Conservation (phyloP, 352 stramenopile species). For the Hyphochytrium catenoides region DNA sequence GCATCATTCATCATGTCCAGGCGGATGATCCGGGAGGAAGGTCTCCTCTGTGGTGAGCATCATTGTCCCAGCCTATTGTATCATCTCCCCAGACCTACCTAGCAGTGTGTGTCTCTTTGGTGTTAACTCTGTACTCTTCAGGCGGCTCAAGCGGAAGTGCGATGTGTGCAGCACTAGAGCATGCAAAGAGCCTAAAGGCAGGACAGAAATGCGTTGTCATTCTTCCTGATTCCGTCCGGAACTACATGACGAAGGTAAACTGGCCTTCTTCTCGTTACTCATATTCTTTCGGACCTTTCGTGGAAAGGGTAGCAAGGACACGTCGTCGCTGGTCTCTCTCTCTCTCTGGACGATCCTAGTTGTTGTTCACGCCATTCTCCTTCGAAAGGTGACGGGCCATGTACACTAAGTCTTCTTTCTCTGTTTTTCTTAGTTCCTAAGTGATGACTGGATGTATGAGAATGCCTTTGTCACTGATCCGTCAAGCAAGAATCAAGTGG, state of each 20-base stretch:
- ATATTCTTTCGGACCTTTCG: too few species aligned
- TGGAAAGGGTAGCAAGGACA: too few species aligned
- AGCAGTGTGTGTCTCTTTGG: too few species aligned
- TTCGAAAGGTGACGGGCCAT: too few species aligned
- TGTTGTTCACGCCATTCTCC: too few species aligned
- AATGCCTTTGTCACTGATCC: constrained; percentile 48
- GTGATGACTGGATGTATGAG: constrained; percentile 81
- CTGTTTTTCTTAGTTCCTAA: constrained; percentile 32
- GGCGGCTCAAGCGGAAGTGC: constrained; percentile 78
- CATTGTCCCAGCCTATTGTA: too few species aligned
- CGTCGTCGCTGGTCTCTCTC: too few species aligned
- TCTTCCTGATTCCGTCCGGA: constrained; percentile 80
- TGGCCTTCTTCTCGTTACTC: too few species aligned
- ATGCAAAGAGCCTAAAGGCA: constrained; percentile 50
- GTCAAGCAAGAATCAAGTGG: constrained; percentile 38
- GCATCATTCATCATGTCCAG: constrained; percentile 79
- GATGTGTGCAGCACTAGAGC: constrained; percentile 48
- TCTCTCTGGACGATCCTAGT: too few species aligned
- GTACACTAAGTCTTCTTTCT: constrained; percentile 1
- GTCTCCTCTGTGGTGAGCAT: constrained; percentile 78
- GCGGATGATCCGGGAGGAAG: constrained; percentile 80
- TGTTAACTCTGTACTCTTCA: too few species aligned
- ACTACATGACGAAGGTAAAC: constrained; percentile 94
- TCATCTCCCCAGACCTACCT: too few species aligned
- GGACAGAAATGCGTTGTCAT: constrained; percentile 82